These are phyloP conservation scores for Talaromyces proteolyticus DNA, from an alignment of 495 filamentous ascomycete genomes.

Conservation along the genomic window DNA sequence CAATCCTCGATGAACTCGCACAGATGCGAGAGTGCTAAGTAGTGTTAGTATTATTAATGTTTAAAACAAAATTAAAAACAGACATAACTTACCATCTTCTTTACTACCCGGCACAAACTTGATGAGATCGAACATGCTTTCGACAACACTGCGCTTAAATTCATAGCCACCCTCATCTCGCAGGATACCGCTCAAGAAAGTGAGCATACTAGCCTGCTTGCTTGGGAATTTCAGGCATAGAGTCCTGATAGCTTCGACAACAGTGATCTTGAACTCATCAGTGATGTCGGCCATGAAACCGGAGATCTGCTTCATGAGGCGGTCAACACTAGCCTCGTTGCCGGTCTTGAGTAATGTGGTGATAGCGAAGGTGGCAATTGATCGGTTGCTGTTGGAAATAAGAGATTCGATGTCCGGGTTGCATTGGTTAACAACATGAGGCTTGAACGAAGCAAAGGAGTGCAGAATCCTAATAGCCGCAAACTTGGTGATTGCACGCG, in stretches of 20 bases:
- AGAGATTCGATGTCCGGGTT: constrained; percentile 95
- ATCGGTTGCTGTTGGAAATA: constrained; percentile 94
- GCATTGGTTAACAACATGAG: constrained; percentile 84
- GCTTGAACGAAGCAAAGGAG: constrained; percentile 91
- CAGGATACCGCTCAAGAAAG: constrained; percentile 90
- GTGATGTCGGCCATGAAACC: constrained; percentile 98
- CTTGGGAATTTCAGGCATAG: constrained; percentile 95
- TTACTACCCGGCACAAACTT: constrained; percentile 98
- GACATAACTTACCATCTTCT: constrained; percentile 64
- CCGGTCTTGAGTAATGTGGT: constrained; percentile 97
- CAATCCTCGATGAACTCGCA: constrained; percentile 99
- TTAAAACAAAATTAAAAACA: not conserved
- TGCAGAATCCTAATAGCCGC: constrained; percentile 96
- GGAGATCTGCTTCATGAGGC: constrained; percentile 96
- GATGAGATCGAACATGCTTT: constrained; percentile 99
- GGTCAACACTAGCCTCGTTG: constrained; percentile 94
- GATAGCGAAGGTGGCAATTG: constrained; percentile 96
- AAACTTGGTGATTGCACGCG: constrained; percentile 94
- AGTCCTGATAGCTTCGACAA: constrained; percentile 95
- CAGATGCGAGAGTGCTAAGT: constrained; percentile 77
- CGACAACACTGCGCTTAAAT: constrained; percentile 95
- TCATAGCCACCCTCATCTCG: constrained; percentile 97
- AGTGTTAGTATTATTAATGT: constrained; percentile 5
- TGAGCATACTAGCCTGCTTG: constrained; percentile 97
- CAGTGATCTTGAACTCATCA: constrained; percentile 99